phyloP scores from a whole-genome alignment of 2,329 filamentous ascomycete genomes.

The Penicillium sp. region DNA sequence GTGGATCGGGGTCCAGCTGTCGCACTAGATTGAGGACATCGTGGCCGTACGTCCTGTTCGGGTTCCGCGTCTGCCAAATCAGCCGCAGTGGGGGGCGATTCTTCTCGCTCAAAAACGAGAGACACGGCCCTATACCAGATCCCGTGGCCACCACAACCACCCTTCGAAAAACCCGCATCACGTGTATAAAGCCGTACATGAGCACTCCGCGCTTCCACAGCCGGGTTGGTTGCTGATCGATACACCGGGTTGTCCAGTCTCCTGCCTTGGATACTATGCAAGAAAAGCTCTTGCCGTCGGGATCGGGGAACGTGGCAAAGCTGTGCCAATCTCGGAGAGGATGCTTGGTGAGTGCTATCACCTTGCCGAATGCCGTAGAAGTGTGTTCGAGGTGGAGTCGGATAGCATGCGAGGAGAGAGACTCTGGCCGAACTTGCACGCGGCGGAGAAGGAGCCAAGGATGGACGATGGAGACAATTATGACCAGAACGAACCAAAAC shows the following conservation, averaged over 20 bases:
- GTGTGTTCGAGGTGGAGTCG: constrained; percentile 66
- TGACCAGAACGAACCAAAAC: constrained; percentile 62
- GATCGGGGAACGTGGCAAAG: constrained; percentile 68
- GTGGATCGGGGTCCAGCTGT: constrained; percentile 57
- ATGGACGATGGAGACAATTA: constrained; percentile 63
- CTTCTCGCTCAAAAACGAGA: constrained; percentile 56
- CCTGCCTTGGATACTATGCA: constrained; percentile 68
- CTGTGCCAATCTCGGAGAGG: constrained; percentile 70
- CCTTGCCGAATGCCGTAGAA: constrained; percentile 55
- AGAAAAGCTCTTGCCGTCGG: constrained; percentile 57
- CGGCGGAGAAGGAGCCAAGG: constrained; percentile 71
- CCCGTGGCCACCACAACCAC: constrained; percentile 67
- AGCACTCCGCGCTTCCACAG: constrained; percentile 69
- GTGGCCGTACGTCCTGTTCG: constrained; percentile 60
- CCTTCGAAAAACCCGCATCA: constrained; percentile 63
- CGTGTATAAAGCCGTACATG: constrained; percentile 63
- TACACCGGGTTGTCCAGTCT: constrained; percentile 67
- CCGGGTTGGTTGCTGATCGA: constrained; percentile 57
- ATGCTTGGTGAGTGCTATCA: constrained; percentile 58
- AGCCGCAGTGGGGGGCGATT: constrained; percentile 50
- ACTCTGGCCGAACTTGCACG: constrained; percentile 62
- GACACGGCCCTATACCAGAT: constrained; percentile 67
- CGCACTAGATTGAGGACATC: constrained; percentile 55
- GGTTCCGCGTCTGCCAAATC: constrained; percentile 65
- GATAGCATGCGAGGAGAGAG: constrained; percentile 68